Base-by-base conservation (phyloP, 2,329 filamentous ascomycete genomes). In the Cryoendolithus antarcticus region DNA sequence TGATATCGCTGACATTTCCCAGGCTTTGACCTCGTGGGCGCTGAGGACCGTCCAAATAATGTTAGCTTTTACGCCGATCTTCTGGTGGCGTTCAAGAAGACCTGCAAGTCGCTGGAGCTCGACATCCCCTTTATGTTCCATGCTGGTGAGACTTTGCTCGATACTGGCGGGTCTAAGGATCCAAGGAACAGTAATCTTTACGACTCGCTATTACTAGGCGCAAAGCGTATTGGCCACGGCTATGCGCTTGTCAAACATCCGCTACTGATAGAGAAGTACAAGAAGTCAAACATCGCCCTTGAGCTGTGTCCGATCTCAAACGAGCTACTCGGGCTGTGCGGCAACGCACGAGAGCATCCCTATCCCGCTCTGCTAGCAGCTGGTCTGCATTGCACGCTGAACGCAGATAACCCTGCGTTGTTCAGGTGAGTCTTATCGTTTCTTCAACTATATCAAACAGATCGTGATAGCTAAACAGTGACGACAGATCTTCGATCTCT, bases 111-210 rank as follows among this genome's bases (percentile, higher is more conserved):
- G 54, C 80, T 86, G 53, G 76, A 74, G 2, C 74, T 95, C 30
- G 76, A 86, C 36, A 77, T 98, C 7, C 89, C 89, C 1, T 94
- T 95, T 66, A 93, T 93, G 67, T 93, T 96, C 66, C 88, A 95
- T 58, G 88, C 89, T 0, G 89, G 88, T 47, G 88, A 95, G 62
- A 85, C 78, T 28, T 74, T 93, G 1, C 65, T 79, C 1, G 76
- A 83, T 24, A 69, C 72, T 6, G 80, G 79, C 30, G 86, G 85
- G 10, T 77, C 83, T 44, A 86, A 86, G 21, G 79, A 77, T 49
- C 70, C 69, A 12, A 80, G 82, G 0, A 88, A 95, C 53, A 67
- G 76, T 46, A 95, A 95, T 59, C 71, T 96, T 3, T 94, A 86
- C 57, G 88, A 95, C 57, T 86, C 86, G 1, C 72, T 96, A 9